A percentile compares a stretch with the other conserved stretches of the same genome.
Evolutionary conservation across 129 eudicot genomes (phyloP).

Genomic region (Escallonia rubra): DNA sequence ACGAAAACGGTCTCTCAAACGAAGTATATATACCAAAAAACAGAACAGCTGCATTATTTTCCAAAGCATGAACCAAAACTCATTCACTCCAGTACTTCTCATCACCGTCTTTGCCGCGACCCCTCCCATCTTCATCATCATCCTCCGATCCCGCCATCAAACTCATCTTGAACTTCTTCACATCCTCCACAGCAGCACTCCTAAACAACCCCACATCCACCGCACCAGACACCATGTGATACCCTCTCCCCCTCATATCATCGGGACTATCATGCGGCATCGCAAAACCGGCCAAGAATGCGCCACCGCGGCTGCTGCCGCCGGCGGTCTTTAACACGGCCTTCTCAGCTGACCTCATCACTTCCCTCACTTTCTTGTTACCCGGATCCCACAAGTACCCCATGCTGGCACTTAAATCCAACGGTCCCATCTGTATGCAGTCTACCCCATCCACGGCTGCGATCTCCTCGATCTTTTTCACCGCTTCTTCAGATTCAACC

Average conservation of each 20-base stretch:
- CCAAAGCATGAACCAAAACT: neutral
- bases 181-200: conserved; percentile 77
- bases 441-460: conserved; percentile 88
- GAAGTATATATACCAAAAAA: too few species aligned
- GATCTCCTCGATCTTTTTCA: conserved; percentile 67
- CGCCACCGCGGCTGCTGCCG: conserved; percentile 24
- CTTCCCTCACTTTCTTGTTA: conserved; percentile 77
- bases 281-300: conserved; percentile 66
- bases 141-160: conserved; percentile 16
- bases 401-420: conserved; percentile 92
- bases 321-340: conserved; percentile 42
- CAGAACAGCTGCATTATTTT: neutral
- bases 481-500: conserved; percentile 77
- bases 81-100: conserved; percentile 77
- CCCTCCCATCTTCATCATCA: conserved; percentile 16
- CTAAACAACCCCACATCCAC: conserved; percentile 74
- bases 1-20: too few species aligned
- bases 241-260: conserved; percentile 63
- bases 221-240: conserved; percentile 79
- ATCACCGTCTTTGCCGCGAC: conserved; percentile 25
- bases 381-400: conserved; percentile 98
- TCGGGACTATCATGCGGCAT: conserved; percentile 68
- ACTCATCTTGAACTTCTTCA: conserved; percentile 48
- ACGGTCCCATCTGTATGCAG: conserved; percentile 91
- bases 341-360: conserved; percentile 61